Conservation (phyloP, 768 basidiomycete genomes). For the Serendipita sp. region DNA sequence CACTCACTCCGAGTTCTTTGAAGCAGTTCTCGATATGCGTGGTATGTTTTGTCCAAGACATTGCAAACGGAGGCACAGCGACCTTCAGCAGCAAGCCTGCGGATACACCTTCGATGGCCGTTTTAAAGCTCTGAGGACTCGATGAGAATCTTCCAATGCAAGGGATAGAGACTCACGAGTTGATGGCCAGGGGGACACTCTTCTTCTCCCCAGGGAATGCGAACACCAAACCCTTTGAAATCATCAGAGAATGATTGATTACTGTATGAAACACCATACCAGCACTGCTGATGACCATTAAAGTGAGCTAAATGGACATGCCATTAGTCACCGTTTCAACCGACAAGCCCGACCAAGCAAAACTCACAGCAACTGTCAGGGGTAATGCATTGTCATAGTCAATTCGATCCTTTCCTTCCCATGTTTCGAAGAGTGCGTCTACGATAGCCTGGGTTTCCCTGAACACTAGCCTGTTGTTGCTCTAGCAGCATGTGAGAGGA, state of each 20-base stretch:
- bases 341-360: too few relatives aligned
- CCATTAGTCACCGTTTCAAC: too few relatives aligned
- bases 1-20: neutral
- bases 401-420: constrained; percentile 7
- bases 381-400: constrained; percentile 5
- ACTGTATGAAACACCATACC: neutral
- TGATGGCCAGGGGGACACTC: neutral
- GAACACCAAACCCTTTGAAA: neutral
- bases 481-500: neutral
- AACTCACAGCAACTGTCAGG: constrained; percentile 12
- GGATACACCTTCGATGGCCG: neutral
- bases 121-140: neutral
- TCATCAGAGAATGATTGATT: neutral
- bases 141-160: neutral
- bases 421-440: constrained; percentile 10
- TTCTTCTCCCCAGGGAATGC: neutral
- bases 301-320: neutral
- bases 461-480: constrained; percentile 14
- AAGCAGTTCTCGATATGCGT: neutral
- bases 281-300: neutral
- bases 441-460: constrained; percentile 10
- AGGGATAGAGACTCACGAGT: neutral
- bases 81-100: neutral
- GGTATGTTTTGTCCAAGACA: neutral
- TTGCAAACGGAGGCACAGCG: neutral